Evolutionary conservation across 345 rosid species (phyloP).

Genomic region (Camelina neglecta): DNA sequence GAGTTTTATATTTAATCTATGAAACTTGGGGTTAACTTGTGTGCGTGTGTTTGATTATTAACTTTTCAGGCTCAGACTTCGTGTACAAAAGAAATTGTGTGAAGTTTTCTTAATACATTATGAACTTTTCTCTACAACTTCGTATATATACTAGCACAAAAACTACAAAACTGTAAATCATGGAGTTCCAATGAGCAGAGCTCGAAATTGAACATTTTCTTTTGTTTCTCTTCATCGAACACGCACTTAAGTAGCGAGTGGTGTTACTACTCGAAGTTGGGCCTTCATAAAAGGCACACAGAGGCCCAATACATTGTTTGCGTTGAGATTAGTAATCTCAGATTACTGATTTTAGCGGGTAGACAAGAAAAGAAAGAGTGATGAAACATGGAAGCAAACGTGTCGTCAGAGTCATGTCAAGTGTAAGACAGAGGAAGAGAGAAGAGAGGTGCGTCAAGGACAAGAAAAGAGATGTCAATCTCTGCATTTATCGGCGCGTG

Average conservation of each 20-base stretch:
- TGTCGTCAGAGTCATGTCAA: constrained; percentile 34
- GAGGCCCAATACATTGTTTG: constrained; percentile 7
- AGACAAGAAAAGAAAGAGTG: constrained; percentile 9
- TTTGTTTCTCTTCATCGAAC: neutral
- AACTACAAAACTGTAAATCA: neutral
- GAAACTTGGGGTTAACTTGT: constrained; percentile 19
- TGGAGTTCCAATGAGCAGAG: neutral
- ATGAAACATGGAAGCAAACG: constrained; percentile 37
- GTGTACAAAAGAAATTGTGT: constrained; percentile 34
- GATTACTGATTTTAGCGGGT: neutral
- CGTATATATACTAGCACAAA: neutral
- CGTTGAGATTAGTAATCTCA: neutral
- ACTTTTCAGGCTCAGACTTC: constrained; percentile 6
- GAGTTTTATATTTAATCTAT: constrained; percentile 25
- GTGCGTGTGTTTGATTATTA: constrained; percentile 10
- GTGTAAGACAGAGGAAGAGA: constrained; percentile 30
- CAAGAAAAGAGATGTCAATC: constrained; percentile 37
- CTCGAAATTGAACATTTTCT: neutral
- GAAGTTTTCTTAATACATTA: constrained; percentile 14
- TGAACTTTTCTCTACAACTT: neutral
- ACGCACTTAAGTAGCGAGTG: neutral
- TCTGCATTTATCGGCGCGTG: constrained; percentile 28
- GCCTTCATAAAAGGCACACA: neutral
- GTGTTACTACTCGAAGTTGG: neutral
- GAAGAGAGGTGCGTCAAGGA: constrained; percentile 16